Conservation (phyloP, 2,329 filamentous ascomycete genomes). For the Aureobasidium musti region DNA sequence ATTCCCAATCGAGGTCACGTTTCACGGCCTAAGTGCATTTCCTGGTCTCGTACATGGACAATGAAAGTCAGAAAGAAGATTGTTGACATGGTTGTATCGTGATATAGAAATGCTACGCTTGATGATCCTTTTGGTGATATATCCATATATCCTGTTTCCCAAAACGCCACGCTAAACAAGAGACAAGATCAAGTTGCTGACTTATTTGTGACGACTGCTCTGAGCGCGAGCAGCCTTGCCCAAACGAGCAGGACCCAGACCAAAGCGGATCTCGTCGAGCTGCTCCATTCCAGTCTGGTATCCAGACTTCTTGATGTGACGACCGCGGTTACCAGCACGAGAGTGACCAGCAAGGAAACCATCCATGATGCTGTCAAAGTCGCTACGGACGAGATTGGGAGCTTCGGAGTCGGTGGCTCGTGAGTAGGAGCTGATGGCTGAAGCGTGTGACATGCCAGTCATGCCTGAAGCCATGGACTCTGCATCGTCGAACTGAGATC, state of each 20-base stretch:
- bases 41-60: too few relatives aligned
- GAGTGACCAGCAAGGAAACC: conserved; percentile 80
- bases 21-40: too few relatives aligned
- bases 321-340: conserved; percentile 62
- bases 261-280: conserved; percentile 83
- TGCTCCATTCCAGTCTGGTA: conserved; percentile 81
- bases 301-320: conserved; percentile 73
- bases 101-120: conserved; percentile 15
- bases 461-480: conserved; percentile 51
- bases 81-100: neutral
- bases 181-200: neutral
- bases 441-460: conserved; percentile 42
- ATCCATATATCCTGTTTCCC: neutral
- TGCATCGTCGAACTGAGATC: conserved; percentile 43
- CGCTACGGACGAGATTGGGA: conserved; percentile 62
- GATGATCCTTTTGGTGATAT: neutral
- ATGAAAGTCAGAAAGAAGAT: too few relatives aligned
- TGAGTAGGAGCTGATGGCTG: conserved; percentile 40
- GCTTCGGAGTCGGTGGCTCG: conserved; percentile 44
- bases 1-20: too few relatives aligned
- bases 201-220: neutral
- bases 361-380: conserved; percentile 90
- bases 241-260: conserved; percentile 74
- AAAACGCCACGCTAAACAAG: conserved; percentile 21
- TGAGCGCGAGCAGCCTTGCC: conserved; percentile 20